Percentiles rank a stretch among this genome's conserved stretches.
Conservation (phyloP, 2,329 filamentous ascomycete species). For the Thielaviopsis populi region DNA sequence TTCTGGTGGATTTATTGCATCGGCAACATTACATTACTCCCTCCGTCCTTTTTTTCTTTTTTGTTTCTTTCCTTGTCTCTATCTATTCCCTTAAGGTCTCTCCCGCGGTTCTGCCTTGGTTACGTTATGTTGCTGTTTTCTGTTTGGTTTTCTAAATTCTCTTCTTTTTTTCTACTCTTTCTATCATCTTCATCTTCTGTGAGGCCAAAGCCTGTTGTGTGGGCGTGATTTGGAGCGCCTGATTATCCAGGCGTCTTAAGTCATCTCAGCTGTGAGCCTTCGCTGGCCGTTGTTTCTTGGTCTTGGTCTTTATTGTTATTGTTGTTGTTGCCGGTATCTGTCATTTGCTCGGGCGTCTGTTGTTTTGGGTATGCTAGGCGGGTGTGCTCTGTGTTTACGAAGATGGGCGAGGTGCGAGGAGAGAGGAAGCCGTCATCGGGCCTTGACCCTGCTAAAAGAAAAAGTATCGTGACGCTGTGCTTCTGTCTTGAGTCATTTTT, state of each 20-base stretch:
- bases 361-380: conserved; percentile 3
- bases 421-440: too few relatives aligned
- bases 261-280: not conserved
- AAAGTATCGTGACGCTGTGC: not conserved
- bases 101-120: conserved; percentile 11
- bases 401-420: not conserved
- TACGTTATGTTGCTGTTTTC: conserved; percentile 19
- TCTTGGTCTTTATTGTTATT: too few relatives aligned
- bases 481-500: too few relatives aligned
- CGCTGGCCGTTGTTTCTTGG: conserved; percentile 1
- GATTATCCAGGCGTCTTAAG: not conserved
- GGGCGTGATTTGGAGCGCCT: not conserved
- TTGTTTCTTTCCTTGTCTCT: conserved; percentile 17
- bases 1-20: conserved; percentile 1
- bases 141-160: conserved; percentile 11
- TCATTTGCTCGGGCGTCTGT: not conserved
- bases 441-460: not conserved
- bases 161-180: conserved; percentile 19
- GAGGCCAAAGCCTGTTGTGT: not conserved
- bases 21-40: conserved; percentile 4
- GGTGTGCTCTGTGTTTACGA: not conserved
- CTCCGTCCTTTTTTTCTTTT: conserved; percentile 15
- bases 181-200: conserved; percentile 16
- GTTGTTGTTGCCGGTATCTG: too few relatives aligned
- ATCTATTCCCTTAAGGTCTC: conserved; percentile 7